Base-by-base conservation (phyloP, 2,329 filamentous ascomycete species). In the Microcyclospora pomicola region DNA sequence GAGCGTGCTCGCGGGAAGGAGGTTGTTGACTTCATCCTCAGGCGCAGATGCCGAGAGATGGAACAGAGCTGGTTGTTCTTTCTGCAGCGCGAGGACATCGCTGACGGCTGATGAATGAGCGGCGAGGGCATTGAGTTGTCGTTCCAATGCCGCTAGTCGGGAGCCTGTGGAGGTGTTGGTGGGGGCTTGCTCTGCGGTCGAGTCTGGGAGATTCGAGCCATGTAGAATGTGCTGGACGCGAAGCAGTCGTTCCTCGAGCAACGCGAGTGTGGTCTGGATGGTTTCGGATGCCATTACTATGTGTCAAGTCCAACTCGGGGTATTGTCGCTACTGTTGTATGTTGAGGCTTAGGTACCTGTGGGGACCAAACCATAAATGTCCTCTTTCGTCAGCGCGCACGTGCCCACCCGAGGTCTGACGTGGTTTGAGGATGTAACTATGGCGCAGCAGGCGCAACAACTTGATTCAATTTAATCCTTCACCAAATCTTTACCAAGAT, bases 201-300 rank as follows among this genome's bases (percentile, higher is more conserved):
- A 7, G 6, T 27, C 33, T 28, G 39, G 39, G n/a, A 31, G 31
- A 7, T 33, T 34, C 28, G 48, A 54, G 40, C 59, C 65, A 37
- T 61, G 51, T 16, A 69, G 50, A 7, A 62, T 41, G 43, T 64
- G 67, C 35, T 63, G 59, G 24, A 69, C 42, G 4, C 64, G 58
- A 28, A 59, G 55, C 33, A 69, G 49, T 9, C 66, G 59, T 37
- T 61, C 61, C 44, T 68, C 64, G 10, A 69, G 57, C 38, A 63
- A 49, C 5, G 56, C 49, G 36, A 65, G 58, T 2, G 66, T 68
- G 31, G 47, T 42, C 6, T 39, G 42, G 13, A 44, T 41, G 6
- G 43, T 48, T 7, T 24, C 19, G 19, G 19, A 24, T 24, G 19
- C 19, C 19, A 24, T 24, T 4, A 24, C 4, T 24, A 24, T 24